phyloP scores from a whole-genome alignment of 306 rosid genomes.

The Prunus davidiana region DNA sequence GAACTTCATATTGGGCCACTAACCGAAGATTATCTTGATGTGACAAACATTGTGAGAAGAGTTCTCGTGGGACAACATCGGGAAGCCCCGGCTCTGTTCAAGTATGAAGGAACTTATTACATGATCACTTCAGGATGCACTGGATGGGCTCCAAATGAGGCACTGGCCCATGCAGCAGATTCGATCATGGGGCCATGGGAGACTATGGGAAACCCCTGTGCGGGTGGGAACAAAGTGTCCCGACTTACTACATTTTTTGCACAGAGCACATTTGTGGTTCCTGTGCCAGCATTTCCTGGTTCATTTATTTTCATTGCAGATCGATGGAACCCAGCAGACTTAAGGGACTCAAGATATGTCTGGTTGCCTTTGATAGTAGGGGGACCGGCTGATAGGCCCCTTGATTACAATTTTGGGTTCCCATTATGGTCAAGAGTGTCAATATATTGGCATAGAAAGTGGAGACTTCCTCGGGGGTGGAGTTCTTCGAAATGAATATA shows the following conservation, averaged over 20 bases:
- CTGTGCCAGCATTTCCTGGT: conserved; percentile 62
- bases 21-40: conserved; percentile 72
- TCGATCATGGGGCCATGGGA: conserved; percentile 94
- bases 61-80: conserved; percentile 86
- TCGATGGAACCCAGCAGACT: conserved; percentile 91
- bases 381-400: conserved; percentile 79
- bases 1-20: conserved; percentile 93
- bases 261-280: conserved; percentile 89
- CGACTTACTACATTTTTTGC: conserved; percentile 76
- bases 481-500: conserved; percentile 34
- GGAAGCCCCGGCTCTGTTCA: conserved; percentile 98
- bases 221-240: conserved; percentile 77
- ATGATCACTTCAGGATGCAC: conserved; percentile 99
- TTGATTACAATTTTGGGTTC: conserved; percentile 80
- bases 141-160: conserved; percentile 98
- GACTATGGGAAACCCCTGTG: conserved; percentile 83
- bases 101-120: conserved; percentile 81
- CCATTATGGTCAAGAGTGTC: conserved; percentile 97
- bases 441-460: conserved; percentile 91
- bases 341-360: conserved; percentile 82
- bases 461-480: conserved; percentile 87
- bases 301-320: conserved; percentile 83
- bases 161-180: conserved; percentile 87
- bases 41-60: conserved; percentile 53
- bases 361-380: conserved; percentile 95